phyloP scores from a whole-genome alignment of 768 basidiomycete genomes.

The Gautieria morchelliformis region DNA sequence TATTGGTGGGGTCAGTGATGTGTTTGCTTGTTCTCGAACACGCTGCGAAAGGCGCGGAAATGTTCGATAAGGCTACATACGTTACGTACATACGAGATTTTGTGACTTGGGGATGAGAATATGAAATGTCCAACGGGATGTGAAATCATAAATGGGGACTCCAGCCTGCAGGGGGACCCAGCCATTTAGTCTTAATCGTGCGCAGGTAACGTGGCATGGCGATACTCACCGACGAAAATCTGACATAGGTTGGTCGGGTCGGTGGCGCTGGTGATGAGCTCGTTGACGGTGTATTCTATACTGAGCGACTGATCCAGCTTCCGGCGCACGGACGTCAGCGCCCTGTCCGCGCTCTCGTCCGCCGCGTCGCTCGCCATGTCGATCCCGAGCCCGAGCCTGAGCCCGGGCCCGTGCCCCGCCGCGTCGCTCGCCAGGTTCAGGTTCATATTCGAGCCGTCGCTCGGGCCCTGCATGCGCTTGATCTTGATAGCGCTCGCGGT shows the following conservation, averaged over 20 bases:
- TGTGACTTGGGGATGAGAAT: no score
- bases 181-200: neutral
- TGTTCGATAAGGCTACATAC: no score
- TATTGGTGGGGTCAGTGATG: no score
- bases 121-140: neutral
- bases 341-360: constrained; percentile 85
- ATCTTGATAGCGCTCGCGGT: constrained; percentile 71
- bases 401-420: constrained; percentile 41
- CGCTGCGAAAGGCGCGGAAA: neutral
- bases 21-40: no score
- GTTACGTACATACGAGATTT: no score
- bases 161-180: neutral
- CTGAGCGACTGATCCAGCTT: constrained; percentile 83
- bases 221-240: constrained; percentile 64
- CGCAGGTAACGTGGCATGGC: neutral
- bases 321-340: constrained; percentile 64
- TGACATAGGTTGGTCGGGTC: constrained; percentile 63
- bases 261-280: constrained; percentile 82
- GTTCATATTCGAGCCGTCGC: constrained; percentile 1
- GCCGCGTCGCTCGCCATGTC: constrained; percentile 58
- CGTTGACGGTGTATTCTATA: constrained; percentile 89
- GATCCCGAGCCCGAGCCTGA: constrained; percentile 44
- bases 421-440: constrained; percentile 47
- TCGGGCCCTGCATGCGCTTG: constrained; percentile 46
- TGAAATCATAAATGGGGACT: neutral